Conservation (phyloP, 805 yeast species). For the Candida quercuum region DNA sequence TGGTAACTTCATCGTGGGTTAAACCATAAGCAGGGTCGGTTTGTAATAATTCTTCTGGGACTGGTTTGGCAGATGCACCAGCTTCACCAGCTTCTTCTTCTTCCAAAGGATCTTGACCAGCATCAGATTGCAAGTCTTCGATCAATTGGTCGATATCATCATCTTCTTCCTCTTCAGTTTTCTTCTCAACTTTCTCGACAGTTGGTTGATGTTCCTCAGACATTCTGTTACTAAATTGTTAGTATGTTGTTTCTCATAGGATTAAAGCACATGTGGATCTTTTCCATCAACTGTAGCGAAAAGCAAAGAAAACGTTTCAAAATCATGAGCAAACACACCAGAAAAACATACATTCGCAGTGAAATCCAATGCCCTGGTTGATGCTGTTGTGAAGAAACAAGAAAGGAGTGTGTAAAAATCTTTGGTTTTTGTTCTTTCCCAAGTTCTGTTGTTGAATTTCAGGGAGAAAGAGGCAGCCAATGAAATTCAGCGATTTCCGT, state of each 20-base stretch:
- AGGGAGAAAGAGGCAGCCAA: neutral
- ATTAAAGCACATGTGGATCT: too few species aligned
- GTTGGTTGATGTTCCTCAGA: constrained; percentile 37
- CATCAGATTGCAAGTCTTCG: constrained; percentile 68
- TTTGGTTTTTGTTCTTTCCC: too few species aligned
- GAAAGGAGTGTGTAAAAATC: too few species aligned
- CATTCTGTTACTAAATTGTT: constrained; percentile 2
- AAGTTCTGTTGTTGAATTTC: too few species aligned
- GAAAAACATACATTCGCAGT: too few species aligned
- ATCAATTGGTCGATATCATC: constrained; percentile 70
- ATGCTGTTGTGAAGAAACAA: too few species aligned
- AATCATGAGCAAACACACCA: too few species aligned
- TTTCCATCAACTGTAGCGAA: too few species aligned
- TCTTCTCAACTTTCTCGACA: constrained; percentile 48
- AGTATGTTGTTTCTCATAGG: too few species aligned
- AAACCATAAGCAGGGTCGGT: constrained; percentile 80
- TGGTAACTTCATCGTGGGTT: constrained; percentile 67
- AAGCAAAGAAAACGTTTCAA: too few species aligned
- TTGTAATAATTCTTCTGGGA: constrained; percentile 80
- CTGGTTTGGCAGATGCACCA: constrained; percentile 63
- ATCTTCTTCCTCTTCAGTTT: constrained; percentile 56
- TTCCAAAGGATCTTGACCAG: constrained; percentile 49
- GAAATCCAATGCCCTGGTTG: too few species aligned
- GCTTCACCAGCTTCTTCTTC: constrained; percentile 39
- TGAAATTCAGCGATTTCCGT: neutral